Conservation (phyloP, 108 stramenopile genomes). For the Pseudonitzschia pungens region DNA sequence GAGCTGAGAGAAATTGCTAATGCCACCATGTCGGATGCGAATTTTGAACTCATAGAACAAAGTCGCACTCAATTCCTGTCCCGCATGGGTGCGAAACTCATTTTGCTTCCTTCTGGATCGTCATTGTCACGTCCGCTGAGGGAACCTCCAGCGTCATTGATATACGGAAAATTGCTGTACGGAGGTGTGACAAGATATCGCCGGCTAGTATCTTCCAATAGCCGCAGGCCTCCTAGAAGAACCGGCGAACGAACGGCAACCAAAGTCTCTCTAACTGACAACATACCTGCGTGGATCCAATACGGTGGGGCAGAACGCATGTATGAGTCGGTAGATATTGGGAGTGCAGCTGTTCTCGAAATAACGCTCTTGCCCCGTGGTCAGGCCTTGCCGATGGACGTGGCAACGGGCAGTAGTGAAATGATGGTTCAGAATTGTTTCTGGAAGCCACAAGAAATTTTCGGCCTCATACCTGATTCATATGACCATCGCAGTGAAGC, state of each 20-base stretch:
- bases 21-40: constrained; percentile 40
- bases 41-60: constrained; percentile 44
- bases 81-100: constrained; percentile 56
- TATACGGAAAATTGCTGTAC: constrained; percentile 75
- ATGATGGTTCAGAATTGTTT: constrained; percentile 51
- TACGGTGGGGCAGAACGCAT: constrained; percentile 72
- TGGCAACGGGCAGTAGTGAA: constrained; percentile 10
- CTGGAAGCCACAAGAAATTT: constrained; percentile 58
- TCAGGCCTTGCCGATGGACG: constrained; percentile 34
- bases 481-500: constrained; percentile 2
- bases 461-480: constrained; percentile 23
- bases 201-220: constrained; percentile 39
- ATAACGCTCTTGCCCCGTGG: constrained; percentile 61
- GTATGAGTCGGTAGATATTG: constrained; percentile 79
- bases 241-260: constrained; percentile 50
- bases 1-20: constrained; percentile 36
- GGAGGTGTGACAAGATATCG: constrained; percentile 76
- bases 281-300: constrained; percentile 69
- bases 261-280: constrained; percentile 25
- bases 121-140: constrained; percentile 45
- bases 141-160: constrained; percentile 61
- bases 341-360: constrained; percentile 68
- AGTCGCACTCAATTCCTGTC: constrained; percentile 50
- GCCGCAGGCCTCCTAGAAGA: constrained; percentile 36
- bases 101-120: constrained; percentile 70